phyloP scores from a whole-genome alignment of 164 flowering plant genomes.

The Saururus chinensis region DNA sequence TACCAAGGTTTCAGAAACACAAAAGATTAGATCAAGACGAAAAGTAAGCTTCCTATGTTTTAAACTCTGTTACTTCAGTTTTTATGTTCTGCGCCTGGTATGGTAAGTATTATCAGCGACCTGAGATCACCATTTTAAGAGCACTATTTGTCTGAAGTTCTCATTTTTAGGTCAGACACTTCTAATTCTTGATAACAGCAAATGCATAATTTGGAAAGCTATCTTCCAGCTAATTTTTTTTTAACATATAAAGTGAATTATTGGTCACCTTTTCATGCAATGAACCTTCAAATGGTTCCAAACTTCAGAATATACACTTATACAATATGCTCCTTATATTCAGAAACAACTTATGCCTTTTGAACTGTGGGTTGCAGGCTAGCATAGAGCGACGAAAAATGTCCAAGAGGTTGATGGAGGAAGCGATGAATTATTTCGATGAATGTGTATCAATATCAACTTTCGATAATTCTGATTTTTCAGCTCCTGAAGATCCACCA shows the following conservation, averaged over 20 bases:
- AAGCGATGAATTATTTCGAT: slow-evolving; percentile 84
- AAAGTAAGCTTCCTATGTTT: slow-evolving; percentile 14
- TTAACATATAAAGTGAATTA: too few species aligned
- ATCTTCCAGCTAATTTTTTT: too few species aligned
- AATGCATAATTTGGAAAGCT: background rate
- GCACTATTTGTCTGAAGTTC: background rate
- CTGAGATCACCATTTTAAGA: background rate
- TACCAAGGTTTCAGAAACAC: slow-evolving; percentile 29
- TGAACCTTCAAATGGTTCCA: background rate
- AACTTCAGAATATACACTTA: too few species aligned
- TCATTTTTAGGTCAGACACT: background rate
- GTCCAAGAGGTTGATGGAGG: slow-evolving; percentile 65
- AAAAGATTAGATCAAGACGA: slow-evolving; percentile 46
- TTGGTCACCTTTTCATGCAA: background rate
- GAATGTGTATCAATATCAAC: slow-evolving; percentile 91
- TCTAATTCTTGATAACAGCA: background rate
- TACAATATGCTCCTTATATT: background rate
- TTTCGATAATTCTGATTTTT: slow-evolving; percentile 85
- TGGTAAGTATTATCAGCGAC: background rate
- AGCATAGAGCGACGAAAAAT: slow-evolving; percentile 71
- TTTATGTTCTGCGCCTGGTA: background rate
- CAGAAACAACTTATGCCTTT: background rate
- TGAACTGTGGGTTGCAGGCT: slow-evolving; percentile 28
- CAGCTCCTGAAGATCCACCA: slow-evolving; percentile 62
- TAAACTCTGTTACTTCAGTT: background rate